A percentile compares a stretch with the other conserved stretches of the same genome.
phyloP scores from a whole-genome alignment of 495 filamentous ascomycete species.

The Xylaria flabelliformis region DNA sequence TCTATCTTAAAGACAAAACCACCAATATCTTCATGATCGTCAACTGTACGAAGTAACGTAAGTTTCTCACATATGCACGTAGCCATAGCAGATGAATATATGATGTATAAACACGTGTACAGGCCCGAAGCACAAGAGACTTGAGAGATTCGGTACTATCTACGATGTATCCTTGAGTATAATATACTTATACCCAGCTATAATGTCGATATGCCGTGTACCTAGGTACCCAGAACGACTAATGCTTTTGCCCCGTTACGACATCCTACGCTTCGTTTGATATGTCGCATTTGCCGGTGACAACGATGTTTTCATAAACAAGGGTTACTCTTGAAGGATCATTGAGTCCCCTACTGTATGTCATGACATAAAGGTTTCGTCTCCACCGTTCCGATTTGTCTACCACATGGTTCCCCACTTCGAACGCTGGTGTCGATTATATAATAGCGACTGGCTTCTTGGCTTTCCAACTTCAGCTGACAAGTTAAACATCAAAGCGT shows the following conservation, averaged over 20 bases:
- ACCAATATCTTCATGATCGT: background rate
- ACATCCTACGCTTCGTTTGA: background rate
- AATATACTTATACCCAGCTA: background rate
- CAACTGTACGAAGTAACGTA: background rate
- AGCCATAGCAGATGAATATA: background rate
- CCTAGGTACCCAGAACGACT: background rate
- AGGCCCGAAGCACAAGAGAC: background rate
- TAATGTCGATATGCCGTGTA: background rate
- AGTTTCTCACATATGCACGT: background rate
- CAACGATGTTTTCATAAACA: background rate
- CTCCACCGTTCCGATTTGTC: slow-evolving; percentile 1
- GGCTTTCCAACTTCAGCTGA: slow-evolving; percentile 7
- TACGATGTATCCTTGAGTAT: background rate
- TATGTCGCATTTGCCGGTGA: background rate
- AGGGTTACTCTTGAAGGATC: background rate
- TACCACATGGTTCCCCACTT: slow-evolving; percentile 17
- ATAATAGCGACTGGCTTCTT: slow-evolving; percentile 20
- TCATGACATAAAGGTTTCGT: background rate
- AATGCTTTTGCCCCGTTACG: background rate
- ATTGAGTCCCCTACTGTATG: background rate
- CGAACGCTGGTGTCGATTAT: slow-evolving; percentile 4
- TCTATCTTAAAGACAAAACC: background rate
- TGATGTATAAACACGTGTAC: slow-evolving; percentile 4
- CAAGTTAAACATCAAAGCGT: background rate
- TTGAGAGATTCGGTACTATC: background rate